Base-by-base conservation (phyloP, 805 yeast genomes). In the Sugiyamaella smithiae region DNA sequence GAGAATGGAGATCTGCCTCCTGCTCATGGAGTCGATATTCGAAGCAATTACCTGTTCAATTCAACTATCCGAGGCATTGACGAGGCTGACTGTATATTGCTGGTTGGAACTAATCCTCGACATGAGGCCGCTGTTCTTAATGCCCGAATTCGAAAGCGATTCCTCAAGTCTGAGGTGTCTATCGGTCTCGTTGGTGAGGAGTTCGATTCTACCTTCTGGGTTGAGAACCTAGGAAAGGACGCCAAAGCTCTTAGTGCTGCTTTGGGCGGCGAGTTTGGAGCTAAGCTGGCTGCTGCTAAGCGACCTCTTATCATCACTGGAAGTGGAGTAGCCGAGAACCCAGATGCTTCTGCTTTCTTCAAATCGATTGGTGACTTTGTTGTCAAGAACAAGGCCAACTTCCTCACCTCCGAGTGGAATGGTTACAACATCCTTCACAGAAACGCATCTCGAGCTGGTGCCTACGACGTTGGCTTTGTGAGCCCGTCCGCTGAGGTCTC, bases 71-170 rank as follows among this genome's bases (percentile, higher is more conserved):
- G 78, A 47, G 93, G 93, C 40, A 76, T 87, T 55, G 93, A 85
- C 66, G 84, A 81, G 51, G 89, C 95, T 46, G 96, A 88, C 63
- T 87, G 79, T 58, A 82, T 87, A 53, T 73, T 87, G 61, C 74
- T 87, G 52, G 78, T 87, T 50, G 96, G 96, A 54, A 81, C 96
- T 40, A 87, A 87, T 73, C 95, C 95, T 51, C 78, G 96, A 64
- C 88, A 78, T 64, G 96, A 87, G 72, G 96, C 95, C 51, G 88
- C 95, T 37, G 95, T 88, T 14, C 74, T 87, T 60, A 87, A 87
- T 67, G 80, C 91, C 36, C 79, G 95, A 69, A 82, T 87, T 59
- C 80, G 96, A 74, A 84, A 81, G 66, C 81, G 77, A 52, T 87
- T 91, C 93, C 73, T 87, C 63, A 73, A 82, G 58, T 76, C 81